Percentiles rank a stretch among this genome's conserved stretches.
Conservation (phyloP, 345 rosid genomes). For the Chamaenerion angustifolium region DNA sequence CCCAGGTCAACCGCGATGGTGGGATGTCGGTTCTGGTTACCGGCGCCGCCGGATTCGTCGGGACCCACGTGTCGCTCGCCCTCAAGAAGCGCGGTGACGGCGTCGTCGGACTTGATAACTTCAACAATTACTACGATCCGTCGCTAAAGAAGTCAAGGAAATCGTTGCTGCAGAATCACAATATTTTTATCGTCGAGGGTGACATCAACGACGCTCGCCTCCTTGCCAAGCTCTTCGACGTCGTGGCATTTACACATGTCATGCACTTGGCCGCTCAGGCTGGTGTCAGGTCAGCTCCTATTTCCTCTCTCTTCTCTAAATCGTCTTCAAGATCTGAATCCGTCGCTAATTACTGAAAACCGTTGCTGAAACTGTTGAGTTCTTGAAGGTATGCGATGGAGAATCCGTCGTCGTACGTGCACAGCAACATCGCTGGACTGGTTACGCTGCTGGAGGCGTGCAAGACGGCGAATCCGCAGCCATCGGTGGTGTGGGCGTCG, state of each 20-base stretch:
- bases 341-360: background rate
- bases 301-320: too few relatives aligned
- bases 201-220: conserved; percentile 25
- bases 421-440: conserved; percentile 21
- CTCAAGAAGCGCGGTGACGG: conserved; percentile 26
- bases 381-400: conserved; percentile 18
- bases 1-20: conserved; percentile 12
- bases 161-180: conserved; percentile 9
- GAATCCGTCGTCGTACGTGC: conserved; percentile 22
- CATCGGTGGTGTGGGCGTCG: conserved; percentile 26
- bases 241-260: conserved; percentile 24
- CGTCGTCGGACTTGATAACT: conserved; percentile 24
- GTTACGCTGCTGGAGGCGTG: conserved; percentile 24
- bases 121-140: conserved; percentile 27
- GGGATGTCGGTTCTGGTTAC: conserved; percentile 28
- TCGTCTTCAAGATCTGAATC: too few relatives aligned
- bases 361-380: background rate
- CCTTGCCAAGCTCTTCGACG: conserved; percentile 22
- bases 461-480: conserved; percentile 24
- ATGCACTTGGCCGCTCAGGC: conserved; percentile 33
- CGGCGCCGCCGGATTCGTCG: conserved; percentile 25
- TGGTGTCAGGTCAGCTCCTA: conserved; percentile 13
- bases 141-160: conserved; percentile 17
- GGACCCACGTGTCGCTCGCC: conserved; percentile 22
- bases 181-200: conserved; percentile 16